phyloP scores from a whole-genome alignment of 2,329 filamentous ascomycete species.

The Scedosporium minutisporum region DNA sequence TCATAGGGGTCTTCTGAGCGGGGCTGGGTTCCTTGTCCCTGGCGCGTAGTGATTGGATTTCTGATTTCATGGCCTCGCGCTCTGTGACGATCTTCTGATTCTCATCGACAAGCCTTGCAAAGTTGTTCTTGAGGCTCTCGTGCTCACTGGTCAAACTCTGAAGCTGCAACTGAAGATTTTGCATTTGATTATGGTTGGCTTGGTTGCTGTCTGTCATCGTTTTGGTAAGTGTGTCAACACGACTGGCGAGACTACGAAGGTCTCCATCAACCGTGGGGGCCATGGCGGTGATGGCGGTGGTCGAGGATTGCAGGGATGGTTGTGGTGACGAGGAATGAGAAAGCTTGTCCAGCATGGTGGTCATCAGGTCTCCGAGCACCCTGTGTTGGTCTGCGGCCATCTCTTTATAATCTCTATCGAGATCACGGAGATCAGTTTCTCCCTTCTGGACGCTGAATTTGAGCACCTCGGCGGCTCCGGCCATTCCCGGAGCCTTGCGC shows the following conservation, averaged over 20 bases:
- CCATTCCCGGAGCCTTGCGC: neutral
- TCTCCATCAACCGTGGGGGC: neutral
- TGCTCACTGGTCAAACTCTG: neutral
- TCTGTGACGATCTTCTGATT: neutral
- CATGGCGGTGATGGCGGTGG: neutral
- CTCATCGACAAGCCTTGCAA: constrained; percentile 1
- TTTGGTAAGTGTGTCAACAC: neutral
- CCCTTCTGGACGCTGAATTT: neutral
- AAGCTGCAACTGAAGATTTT: neutral
- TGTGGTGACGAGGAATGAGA: neutral
- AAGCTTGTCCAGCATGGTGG: neutral
- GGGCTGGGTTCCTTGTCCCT: neutral
- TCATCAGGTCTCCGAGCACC: neutral
- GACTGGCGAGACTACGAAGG: neutral
- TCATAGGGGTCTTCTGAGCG: neutral
- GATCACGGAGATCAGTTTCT: neutral
- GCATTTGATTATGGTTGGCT: neutral
- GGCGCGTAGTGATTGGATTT: neutral
- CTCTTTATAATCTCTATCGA: neutral
- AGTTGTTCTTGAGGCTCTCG: neutral
- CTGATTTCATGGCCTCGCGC: neutral
- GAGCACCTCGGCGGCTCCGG: neutral
- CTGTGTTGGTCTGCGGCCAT: neutral
- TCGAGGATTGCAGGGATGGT: neutral
- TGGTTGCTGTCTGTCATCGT: neutral